Evolutionary conservation across 495 filamentous ascomycete species (phyloP).

Genomic region (Podospora didyma): DNA sequence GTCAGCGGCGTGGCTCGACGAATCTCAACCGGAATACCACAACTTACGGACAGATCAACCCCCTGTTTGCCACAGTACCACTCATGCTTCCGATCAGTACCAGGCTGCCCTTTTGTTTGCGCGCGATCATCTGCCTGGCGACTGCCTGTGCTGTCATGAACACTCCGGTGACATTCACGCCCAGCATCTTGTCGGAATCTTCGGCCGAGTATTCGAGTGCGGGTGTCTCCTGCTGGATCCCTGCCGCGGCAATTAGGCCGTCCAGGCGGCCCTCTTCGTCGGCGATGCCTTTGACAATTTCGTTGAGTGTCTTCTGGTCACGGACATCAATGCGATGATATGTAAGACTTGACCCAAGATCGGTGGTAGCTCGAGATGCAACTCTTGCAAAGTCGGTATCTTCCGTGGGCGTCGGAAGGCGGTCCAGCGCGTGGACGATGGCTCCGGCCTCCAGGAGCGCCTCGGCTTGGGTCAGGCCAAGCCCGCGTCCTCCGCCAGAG

Average conservation of each 20-base stretch:
- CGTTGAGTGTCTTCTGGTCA: slow-evolving; percentile 64
- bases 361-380: slow-evolving; percentile 57
- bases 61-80: slow-evolving; percentile 71
- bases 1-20: not conserved
- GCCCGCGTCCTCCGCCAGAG: slow-evolving; percentile 73
- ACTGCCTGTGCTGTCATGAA: slow-evolving; percentile 77
- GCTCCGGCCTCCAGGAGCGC: slow-evolving; percentile 79
- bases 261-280: slow-evolving; percentile 69
- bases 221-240: slow-evolving; percentile 69
- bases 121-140: slow-evolving; percentile 68
- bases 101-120: slow-evolving; percentile 57
- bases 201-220: slow-evolving; percentile 65
- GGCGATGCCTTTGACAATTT: slow-evolving; percentile 64
- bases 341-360: slow-evolving; percentile 64
- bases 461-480: slow-evolving; percentile 75
- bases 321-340: slow-evolving; percentile 86
- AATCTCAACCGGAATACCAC: not conserved
- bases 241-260: slow-evolving; percentile 77
- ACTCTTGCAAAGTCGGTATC: slow-evolving; percentile 54
- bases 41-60: slow-evolving; percentile 43
- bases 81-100: slow-evolving; percentile 77
- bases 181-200: slow-evolving; percentile 61
- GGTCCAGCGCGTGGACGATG: slow-evolving; percentile 59
- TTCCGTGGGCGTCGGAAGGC: slow-evolving; percentile 37
- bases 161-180: slow-evolving; percentile 70